A percentile compares a stretch with the other conserved stretches of the same genome.
phyloP scores from a whole-genome alignment of 495 filamentous ascomycete genomes.

The Aspergillus panamensis region DNA sequence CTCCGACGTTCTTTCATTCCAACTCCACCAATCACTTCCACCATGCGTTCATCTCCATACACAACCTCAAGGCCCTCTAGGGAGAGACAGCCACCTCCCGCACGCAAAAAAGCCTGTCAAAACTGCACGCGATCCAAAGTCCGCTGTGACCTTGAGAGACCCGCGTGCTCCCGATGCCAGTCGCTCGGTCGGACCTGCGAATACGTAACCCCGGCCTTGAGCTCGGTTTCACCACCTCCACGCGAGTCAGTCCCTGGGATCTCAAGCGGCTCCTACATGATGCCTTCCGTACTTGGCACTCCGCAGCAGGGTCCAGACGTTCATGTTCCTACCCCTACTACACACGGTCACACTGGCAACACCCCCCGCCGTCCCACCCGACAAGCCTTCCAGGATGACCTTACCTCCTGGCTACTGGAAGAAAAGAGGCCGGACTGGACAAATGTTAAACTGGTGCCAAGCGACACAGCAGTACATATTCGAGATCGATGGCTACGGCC shows the following conservation, averaged over 20 bases:
- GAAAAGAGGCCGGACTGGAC: conserved; percentile 7
- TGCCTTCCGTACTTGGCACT: neutral
- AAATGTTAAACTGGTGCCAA: conserved; percentile 24
- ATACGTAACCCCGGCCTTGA: conserved; percentile 20
- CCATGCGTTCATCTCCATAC: conserved; percentile 4
- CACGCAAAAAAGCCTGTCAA: conserved; percentile 36
- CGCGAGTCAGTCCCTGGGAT: no score
- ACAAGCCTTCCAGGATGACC: no score
- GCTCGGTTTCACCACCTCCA: neutral
- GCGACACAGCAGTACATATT: conserved; percentile 39
- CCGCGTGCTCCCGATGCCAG: conserved; percentile 38
- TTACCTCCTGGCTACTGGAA: neutral
- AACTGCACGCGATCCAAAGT: conserved; percentile 37
- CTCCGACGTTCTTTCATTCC: conserved; percentile 5
- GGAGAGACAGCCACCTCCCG: conserved; percentile 6
- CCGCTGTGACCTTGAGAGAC: conserved; percentile 35
- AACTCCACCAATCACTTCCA: neutral
- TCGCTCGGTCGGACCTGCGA: conserved; percentile 26
- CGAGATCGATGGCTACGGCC: conserved; percentile 35
- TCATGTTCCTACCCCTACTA: neutral
- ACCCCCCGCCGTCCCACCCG: no score
- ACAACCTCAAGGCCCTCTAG: neutral
- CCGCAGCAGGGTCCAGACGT: neutral
- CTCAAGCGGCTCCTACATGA: neutral
- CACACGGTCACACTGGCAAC: neutral